These are phyloP conservation scores for Salvia hispanica DNA, from an alignment of 257 asterid genomes.

Conservation along the genomic window DNA sequence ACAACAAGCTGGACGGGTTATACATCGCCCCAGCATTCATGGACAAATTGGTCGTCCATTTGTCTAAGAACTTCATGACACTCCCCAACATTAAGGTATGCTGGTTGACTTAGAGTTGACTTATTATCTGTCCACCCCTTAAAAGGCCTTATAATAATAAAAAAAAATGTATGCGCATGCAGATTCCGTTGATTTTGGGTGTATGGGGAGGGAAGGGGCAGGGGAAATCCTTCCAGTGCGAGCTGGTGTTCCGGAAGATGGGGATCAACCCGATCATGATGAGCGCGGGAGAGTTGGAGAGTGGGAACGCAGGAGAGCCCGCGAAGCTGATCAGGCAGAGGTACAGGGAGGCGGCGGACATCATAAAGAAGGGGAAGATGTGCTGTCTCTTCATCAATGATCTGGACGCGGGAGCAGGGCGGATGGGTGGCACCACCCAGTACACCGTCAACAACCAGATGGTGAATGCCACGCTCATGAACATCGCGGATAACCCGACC, in stretches of 20 bases:
- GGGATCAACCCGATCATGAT: constrained; percentile 47
- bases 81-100: constrained; percentile 56
- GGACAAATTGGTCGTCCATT: constrained; percentile 58
- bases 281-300: constrained; percentile 49
- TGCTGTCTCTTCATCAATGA: constrained; percentile 66
- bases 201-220: constrained; percentile 70
- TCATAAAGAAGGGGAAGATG: constrained; percentile 58
- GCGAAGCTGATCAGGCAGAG: constrained; percentile 58
- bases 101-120: too few relatives aligned
- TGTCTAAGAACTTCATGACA: constrained; percentile 56
- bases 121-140: too few relatives aligned
- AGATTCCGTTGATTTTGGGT: constrained; percentile 59
- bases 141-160: too few relatives aligned
- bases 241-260: constrained; percentile 60
- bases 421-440: constrained; percentile 67
- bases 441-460: constrained; percentile 41
- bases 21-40: constrained; percentile 63
- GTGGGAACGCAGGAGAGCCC: constrained; percentile 68
- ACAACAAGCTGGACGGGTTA: constrained; percentile 47
- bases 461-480: constrained; percentile 64
- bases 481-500: constrained; percentile 69
- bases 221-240: constrained; percentile 67
- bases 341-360: constrained; percentile 62
- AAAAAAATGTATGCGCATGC: not conserved
- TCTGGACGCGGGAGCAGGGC: constrained; percentile 69